Evolutionary conservation across 2,329 filamentous ascomycete genomes (phyloP).

Genomic region (Calonectria pseudoreteaudii): DNA sequence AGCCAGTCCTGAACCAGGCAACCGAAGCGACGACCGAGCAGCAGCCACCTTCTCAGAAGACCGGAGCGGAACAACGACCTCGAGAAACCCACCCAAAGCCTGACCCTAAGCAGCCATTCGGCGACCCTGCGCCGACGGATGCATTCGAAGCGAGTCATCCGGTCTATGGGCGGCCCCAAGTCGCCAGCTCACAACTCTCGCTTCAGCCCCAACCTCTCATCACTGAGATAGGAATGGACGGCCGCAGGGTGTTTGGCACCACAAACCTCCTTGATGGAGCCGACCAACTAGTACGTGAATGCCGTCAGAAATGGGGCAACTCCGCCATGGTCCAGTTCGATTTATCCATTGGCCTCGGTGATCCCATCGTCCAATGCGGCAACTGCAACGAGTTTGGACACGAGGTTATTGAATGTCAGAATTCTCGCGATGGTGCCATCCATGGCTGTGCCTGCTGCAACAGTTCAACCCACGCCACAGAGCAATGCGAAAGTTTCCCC

Average conservation of each 20-base stretch:
- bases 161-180: neutral
- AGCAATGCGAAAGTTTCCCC: neutral
- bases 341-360: neutral
- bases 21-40: neutral
- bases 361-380: neutral
- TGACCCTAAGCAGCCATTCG: neutral
- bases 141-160: neutral
- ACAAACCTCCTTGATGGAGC: neutral
- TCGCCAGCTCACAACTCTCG: neutral
- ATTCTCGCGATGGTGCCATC: neutral
- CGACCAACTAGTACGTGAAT: neutral
- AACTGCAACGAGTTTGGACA: neutral
- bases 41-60: neutral
- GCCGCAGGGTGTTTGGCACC: neutral
- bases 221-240: neutral
- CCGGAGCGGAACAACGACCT: neutral
- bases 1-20: neutral
- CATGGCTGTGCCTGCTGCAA: neutral
- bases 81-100: neutral
- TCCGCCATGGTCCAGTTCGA: neutral
- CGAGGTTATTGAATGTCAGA: neutral
- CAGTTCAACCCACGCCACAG: neutral
- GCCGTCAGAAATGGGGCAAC: neutral
- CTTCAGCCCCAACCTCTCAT: neutral
- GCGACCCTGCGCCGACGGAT: neutral